These are phyloP conservation scores for Globisporangium cystogenes DNA, from an alignment of 352 stramenopile genomes.

Conservation along the genomic window DNA sequence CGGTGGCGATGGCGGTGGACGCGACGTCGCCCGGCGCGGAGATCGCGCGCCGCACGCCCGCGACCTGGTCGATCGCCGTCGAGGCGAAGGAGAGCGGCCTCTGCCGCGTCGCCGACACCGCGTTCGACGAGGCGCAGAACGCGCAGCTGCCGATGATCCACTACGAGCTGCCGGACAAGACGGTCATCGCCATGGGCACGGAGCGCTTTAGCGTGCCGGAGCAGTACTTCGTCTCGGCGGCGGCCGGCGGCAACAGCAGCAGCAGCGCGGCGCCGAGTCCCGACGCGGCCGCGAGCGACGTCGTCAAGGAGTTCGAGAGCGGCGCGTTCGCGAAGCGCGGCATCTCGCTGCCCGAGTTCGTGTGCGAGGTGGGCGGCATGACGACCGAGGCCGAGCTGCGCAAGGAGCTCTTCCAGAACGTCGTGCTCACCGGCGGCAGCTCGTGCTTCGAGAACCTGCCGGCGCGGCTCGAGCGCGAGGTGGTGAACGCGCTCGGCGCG, in stretches of 20 bases:
- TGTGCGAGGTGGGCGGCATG: slow-evolving; percentile 54
- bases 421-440: slow-evolving; percentile 67
- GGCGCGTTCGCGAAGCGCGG: slow-evolving; percentile 19
- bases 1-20: neutral
- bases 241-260: slow-evolving; percentile 10
- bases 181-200: slow-evolving; percentile 71
- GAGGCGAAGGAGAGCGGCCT: slow-evolving; percentile 75
- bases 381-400: slow-evolving; percentile 70
- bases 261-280: slow-evolving; percentile 2
- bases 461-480: slow-evolving; percentile 63
- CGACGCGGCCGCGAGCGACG: neutral
- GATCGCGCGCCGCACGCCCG: slow-evolving; percentile 16
- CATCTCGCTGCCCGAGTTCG: slow-evolving; percentile 53
- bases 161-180: slow-evolving; percentile 82
- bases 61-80: slow-evolving; percentile 46
- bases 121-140: slow-evolving; percentile 72
- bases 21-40: slow-evolving; percentile 18
- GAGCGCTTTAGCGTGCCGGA: slow-evolving; percentile 89
- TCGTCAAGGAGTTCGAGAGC: slow-evolving; percentile 8
- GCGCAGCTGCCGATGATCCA: slow-evolving; percentile 66
- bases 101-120: slow-evolving; percentile 61
- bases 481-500: slow-evolving; percentile 44
- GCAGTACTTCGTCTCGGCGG: slow-evolving; percentile 66
- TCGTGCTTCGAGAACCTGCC: slow-evolving; percentile 84
- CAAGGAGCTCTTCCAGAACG: slow-evolving; percentile 80